Conservation (phyloP, 1,139 yeast species). For the Taphrina pruni region DNA sequence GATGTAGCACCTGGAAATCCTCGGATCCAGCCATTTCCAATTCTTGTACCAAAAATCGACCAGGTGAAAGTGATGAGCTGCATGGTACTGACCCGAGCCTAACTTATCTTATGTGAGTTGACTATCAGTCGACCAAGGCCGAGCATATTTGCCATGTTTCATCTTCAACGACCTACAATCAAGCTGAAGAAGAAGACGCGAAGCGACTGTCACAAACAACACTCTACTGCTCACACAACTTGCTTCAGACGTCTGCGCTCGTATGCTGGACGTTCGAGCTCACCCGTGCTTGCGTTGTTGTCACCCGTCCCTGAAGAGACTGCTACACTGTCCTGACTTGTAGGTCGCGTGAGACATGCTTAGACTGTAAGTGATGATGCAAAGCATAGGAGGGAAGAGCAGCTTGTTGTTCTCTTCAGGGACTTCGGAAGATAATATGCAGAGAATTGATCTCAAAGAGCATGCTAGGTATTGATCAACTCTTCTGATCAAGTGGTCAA, state of each 20-base stretch:
- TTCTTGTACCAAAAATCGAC: background rate
- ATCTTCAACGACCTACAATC: background rate
- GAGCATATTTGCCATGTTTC: background rate
- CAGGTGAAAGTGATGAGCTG: background rate
- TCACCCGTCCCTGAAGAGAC: too few species aligned
- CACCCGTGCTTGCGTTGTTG: too few species aligned
- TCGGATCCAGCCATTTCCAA: background rate
- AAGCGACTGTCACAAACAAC: background rate
- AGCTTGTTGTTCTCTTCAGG: too few species aligned
- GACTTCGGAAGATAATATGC: too few species aligned
- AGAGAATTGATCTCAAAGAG: too few species aligned
- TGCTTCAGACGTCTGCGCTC: background rate
- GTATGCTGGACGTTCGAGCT: too few species aligned
- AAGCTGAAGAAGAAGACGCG: background rate
- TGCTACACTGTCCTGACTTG: too few species aligned
- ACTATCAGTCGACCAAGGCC: background rate
- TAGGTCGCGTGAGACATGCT: too few species aligned
- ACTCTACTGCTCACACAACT: background rate
- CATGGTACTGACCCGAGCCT: background rate
- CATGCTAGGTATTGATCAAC: too few species aligned
- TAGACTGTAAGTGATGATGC: too few species aligned
- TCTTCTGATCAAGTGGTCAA: too few species aligned
- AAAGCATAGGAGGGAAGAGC: too few species aligned
- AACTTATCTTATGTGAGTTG: background rate
- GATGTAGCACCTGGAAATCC: background rate